Evolutionary conservation across 176 grass and related monocot species (phyloP).

Genomic region (Elaeis guineensis): DNA sequence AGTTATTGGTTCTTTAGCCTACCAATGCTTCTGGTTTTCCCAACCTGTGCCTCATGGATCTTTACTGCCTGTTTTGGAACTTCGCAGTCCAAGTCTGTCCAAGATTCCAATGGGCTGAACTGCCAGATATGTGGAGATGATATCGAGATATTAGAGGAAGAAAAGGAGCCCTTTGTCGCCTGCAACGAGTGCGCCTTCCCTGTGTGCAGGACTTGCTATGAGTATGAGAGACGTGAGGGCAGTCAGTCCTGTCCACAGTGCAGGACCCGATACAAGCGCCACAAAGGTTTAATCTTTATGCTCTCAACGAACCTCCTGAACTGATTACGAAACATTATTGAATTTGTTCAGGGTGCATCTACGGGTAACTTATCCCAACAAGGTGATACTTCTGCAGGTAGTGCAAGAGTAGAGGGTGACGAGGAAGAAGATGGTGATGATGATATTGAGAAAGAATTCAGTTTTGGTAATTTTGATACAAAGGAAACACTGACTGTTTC

Average conservation of each 20-base stretch:
- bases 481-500: constrained; percentile 4
- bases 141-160: constrained; percentile 21
- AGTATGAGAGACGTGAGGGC: constrained; percentile 43
- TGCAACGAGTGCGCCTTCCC: constrained; percentile 48
- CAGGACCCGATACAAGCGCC: constrained; percentile 49
- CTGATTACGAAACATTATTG: neutral
- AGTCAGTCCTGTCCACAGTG: constrained; percentile 42
- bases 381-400: constrained; percentile 19
- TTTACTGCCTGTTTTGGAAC: neutral
- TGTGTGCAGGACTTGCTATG: constrained; percentile 35
- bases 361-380: neutral
- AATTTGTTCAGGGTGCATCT: neutral
- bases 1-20: too few species aligned
- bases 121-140: constrained; percentile 38
- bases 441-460: constrained; percentile 36
- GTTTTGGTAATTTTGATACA: constrained; percentile 19
- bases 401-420: constrained; percentile 40
- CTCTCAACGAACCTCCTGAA: neutral
- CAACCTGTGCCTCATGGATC: too few species aligned
- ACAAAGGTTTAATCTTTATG: constrained; percentile 27
- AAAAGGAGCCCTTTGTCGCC: constrained; percentile 32
- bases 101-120: constrained; percentile 14
- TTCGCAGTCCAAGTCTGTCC: constrained; percentile 23
- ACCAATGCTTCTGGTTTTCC: too few species aligned
- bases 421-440: constrained; percentile 49